These are phyloP conservation scores for Yarrowia sp. DNA, from an alignment of 805 yeast genomes.

Conservation along the genomic window DNA sequence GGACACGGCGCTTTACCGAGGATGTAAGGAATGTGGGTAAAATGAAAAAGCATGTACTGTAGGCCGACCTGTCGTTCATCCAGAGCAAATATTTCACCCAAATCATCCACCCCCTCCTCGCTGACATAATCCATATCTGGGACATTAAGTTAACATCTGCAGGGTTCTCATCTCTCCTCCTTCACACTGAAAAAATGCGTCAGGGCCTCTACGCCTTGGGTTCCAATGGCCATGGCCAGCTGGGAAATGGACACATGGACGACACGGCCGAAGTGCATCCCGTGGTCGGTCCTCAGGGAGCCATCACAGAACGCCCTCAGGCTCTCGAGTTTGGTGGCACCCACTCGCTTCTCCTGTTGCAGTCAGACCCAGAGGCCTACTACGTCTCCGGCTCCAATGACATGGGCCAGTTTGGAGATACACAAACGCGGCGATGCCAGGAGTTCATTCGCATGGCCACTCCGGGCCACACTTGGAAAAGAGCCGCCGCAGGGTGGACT, in stretches of 20 bases:
- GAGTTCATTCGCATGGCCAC: conserved; percentile 34
- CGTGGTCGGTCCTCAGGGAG: conserved; percentile 34
- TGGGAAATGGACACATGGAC: conserved; percentile 64
- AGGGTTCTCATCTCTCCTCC: conserved; percentile 38
- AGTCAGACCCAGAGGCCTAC: conserved; percentile 46
- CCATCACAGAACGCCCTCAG: conserved; percentile 44
- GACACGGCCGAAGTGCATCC: conserved; percentile 54
- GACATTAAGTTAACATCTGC: conserved; percentile 33
- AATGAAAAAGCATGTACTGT: background rate
- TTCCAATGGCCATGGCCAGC: conserved; percentile 81
- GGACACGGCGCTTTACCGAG: conserved; percentile 21
- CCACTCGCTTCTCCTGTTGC: conserved; percentile 64
- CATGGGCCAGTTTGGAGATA: conserved; percentile 61
- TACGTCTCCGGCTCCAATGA: conserved; percentile 67
- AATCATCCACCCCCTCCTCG: background rate
- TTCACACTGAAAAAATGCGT: conserved; percentile 40
- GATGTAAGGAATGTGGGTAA: background rate
- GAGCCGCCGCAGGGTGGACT: conserved; percentile 82
- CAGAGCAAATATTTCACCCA: too few species aligned
- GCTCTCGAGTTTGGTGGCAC: conserved; percentile 80
- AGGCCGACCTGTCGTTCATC: too few species aligned
- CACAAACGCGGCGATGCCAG: conserved; percentile 15
- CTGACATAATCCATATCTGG: conserved; percentile 18
- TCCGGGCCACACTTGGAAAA: conserved; percentile 51
- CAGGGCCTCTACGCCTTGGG: conserved; percentile 63